Evolutionary conservation across 148 eudicot species (phyloP), one percentile per base, ranked within the genome.

Genomic region (Limonium bicolor): DNA sequence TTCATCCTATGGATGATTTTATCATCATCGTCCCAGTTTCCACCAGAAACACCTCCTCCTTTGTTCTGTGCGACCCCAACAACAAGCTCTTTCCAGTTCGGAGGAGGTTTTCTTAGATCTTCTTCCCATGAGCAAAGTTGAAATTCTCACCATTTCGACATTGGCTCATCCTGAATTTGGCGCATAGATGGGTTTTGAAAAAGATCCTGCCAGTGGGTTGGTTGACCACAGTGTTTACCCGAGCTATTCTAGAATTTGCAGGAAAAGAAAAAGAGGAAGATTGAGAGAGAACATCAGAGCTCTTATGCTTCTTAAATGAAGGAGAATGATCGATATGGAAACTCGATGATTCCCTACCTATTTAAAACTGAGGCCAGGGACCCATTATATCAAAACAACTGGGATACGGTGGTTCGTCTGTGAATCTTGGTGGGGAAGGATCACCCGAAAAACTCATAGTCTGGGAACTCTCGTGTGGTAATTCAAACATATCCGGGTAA

Each of bases 41-140:
- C 74, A 23, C 20, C 10, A 19, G 4, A n/a, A 14, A 17, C 7
- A 7, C 50, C 64, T 19, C 72, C 78, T 27, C 61, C 54, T 50
- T 77, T 86, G 31, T 70, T 82, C 1, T 48, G 13, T 8, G 66
- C 41, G 15, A 67, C 46, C 2, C 53, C 66, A 0, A 67, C 45
- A 1, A 80, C 77, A 19, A 77, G 61, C 23, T 90, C 95, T 53
- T 90, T 86, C 97, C 97, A 90, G 41, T 90, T 84, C 0, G 87
- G 95, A 17, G 93, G 97, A 0, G 95, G 97, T 25, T 84, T 72
- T 18, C 93, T 58, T 42, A 81, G 31, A 22, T 90, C 31, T 28
- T 8, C 31, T 28, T 8, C 8, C 31, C 31, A 28, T 28, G 8
- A 8, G 31, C 8, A 8, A 28, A 28, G 31, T 28, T 28, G 31